These are phyloP conservation scores for Suillus cothurnatus DNA, from an alignment of 768 basidiomycete species.

Conservation along the genomic window DNA sequence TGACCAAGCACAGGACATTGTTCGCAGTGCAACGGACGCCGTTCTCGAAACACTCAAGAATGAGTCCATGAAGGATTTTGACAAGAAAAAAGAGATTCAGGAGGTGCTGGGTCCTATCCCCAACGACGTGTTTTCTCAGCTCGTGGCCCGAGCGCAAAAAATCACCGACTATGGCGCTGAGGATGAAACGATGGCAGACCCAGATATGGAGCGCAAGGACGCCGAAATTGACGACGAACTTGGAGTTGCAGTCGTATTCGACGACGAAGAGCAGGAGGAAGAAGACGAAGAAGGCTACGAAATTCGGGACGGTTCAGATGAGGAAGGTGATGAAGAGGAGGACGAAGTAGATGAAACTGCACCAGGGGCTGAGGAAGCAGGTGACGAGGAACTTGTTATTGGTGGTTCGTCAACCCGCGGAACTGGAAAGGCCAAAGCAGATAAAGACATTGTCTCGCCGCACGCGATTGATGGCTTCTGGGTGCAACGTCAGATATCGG, in stretches of 20 bases:
- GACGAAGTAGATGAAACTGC: slow-evolving; percentile 42
- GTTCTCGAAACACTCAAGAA: slow-evolving; percentile 88
- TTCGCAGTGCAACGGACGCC: slow-evolving; percentile 93
- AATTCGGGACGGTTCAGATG: slow-evolving; percentile 79
- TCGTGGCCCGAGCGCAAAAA: slow-evolving; percentile 88
- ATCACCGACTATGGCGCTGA: slow-evolving; percentile 94
- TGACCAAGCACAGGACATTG: slow-evolving; percentile 94
- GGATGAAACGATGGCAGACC: slow-evolving; percentile 77
- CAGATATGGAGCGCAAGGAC: slow-evolving; percentile 78
- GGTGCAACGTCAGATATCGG: slow-evolving; percentile 93
- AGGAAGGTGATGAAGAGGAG: slow-evolving; percentile 66
- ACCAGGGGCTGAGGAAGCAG: slow-evolving; percentile 46
- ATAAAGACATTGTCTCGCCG: slow-evolving; percentile 83
- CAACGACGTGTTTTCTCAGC: slow-evolving; percentile 78
- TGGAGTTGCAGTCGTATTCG: slow-evolving; percentile 97
- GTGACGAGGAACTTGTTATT: slow-evolving; percentile 76
- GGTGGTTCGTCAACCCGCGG: slow-evolving; percentile 58
- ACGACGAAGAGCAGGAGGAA: slow-evolving; percentile 95
- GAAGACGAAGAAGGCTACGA: slow-evolving; percentile 91
- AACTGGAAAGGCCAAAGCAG: slow-evolving; percentile 52
- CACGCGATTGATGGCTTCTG: slow-evolving; percentile 97
- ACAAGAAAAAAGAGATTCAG: slow-evolving; percentile 95
- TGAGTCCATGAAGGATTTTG: slow-evolving; percentile 90
- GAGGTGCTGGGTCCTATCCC: slow-evolving; percentile 64
- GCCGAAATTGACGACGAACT: slow-evolving; percentile 94